Percentiles rank a stretch among this genome's conserved stretches.
These are phyloP conservation scores for Puya raimondii DNA, from an alignment of 176 grass and related monocot genomes.

Conservation along the genomic window DNA sequence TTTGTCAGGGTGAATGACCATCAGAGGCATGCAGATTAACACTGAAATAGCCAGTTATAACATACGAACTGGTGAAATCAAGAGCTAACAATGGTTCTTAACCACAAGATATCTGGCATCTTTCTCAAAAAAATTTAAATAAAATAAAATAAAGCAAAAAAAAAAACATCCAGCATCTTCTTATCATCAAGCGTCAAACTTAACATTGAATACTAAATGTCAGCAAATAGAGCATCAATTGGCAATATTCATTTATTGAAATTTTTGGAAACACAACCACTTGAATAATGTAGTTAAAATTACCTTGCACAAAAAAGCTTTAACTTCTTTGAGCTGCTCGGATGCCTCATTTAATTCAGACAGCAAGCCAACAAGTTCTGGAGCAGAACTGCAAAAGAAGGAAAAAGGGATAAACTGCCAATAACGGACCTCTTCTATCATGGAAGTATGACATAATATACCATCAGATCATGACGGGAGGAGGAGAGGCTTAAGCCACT, in stretches of 20 bases:
- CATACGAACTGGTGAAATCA: too few species aligned
- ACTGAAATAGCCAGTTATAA: too few species aligned
- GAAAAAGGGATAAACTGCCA: background rate
- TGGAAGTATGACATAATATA: background rate
- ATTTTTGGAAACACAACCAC: background rate
- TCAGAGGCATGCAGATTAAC: too few species aligned
- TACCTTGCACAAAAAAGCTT: constrained; percentile 44
- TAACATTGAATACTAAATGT: too few species aligned
- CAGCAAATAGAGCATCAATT: background rate
- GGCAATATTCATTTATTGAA: background rate
- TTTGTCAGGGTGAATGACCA: background rate
- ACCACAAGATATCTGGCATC: too few species aligned
- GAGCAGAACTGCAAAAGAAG: constrained; percentile 64
- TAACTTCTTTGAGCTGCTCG: constrained; percentile 49
- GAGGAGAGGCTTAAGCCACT: too few species aligned
- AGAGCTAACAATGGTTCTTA: too few species aligned
- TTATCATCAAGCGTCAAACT: too few species aligned
- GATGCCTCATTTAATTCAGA: constrained; percentile 64
- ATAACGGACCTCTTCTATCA: background rate
- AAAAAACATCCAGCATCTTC: too few species aligned
- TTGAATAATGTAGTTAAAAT: background rate
- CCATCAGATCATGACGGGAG: background rate
- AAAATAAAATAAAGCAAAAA: too few species aligned
- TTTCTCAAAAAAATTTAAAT: too few species aligned
- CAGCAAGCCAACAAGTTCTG: constrained; percentile 79